Base-by-base conservation (phyloP, 441 rosid genomes). In the Rhodomyrtus psidioides region DNA sequence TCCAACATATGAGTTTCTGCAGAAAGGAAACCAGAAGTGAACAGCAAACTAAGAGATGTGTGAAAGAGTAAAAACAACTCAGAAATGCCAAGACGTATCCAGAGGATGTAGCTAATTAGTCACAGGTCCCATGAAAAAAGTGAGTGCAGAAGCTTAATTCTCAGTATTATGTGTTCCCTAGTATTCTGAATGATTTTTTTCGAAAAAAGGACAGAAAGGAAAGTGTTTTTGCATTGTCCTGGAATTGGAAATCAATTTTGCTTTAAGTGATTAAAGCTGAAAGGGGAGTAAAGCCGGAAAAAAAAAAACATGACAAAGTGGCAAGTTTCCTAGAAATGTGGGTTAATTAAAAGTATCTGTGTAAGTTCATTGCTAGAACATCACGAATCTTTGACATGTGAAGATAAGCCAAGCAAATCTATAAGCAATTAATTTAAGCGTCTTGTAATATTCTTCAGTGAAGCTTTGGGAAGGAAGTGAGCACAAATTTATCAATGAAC, bases 1-100 rank as follows among this genome's bases (percentile, higher is more conserved):
- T 88, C 99, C 99, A 87, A 96, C 94, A 88, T 91, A 96, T 58
- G 99, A 96, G 83, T 93, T 95, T 87, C 99, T 97, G 94, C 89
- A 89, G 83, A 21, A 84, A 89, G 84, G 30, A 15, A 24, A 57
- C 53, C 42, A 39, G 86, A 56, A 21, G 28, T 15, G 19, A 12
- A 26, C 39, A 30, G 28, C 34, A 83, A 19, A 26, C 28, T 28
- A 27, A 59, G 59, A 30, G n/a, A 44, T 15, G 51, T 42, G 44
- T 28, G 34, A 49, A 57, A 85, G 19, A 24, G 75, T 62, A 28
- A 57, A 81, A 28, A 26, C 79, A 49, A 83, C 60, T 39, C 49
- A 24, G 53, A 54, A 26, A 39, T 81, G 55, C 65, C 6, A 49
- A 58, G 59, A 54, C 13, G 19, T 54, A 39, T 53, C 84, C 55